These are phyloP conservation scores for Rhodotorula diobovata DNA, from an alignment of 768 basidiomycete species.

Conservation along the genomic window DNA sequence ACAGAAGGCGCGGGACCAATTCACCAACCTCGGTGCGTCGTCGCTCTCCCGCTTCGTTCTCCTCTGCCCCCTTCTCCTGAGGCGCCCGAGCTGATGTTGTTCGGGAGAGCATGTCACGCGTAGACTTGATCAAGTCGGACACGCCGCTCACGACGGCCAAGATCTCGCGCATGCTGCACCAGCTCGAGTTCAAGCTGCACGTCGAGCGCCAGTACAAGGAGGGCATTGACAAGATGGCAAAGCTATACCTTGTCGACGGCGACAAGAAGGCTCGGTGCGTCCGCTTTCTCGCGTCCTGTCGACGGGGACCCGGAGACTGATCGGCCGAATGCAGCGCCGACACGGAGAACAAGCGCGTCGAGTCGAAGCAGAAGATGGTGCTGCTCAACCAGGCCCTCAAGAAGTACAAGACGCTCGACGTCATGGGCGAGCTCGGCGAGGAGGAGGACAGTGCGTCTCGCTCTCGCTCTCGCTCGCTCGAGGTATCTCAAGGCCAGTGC, in stretches of 20 bases:
- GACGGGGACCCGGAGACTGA: too few relatives aligned
- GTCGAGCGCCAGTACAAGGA: slow-evolving; percentile 97
- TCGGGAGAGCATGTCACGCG: not conserved
- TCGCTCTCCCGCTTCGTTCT: not conserved
- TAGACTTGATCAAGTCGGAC: slow-evolving; percentile 93
- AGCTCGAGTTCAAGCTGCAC: slow-evolving; percentile 97
- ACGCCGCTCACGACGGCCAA: slow-evolving; percentile 92
- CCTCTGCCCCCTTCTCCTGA: not conserved
- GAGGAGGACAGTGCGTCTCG: slow-evolving; percentile 61
- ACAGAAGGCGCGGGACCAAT: slow-evolving; percentile 10
- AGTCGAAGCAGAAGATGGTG: slow-evolving; percentile 95
- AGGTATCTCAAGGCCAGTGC: not conserved
- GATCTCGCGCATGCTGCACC: slow-evolving; percentile 95
- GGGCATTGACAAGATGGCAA: slow-evolving; percentile 98
- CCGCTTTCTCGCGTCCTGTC: too few relatives aligned
- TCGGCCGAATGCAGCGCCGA: slow-evolving; percentile 50
- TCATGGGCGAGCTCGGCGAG: slow-evolving; percentile 70
- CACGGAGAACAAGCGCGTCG: slow-evolving; percentile 86
- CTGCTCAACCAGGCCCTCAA: slow-evolving; percentile 85
- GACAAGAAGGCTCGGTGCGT: slow-evolving; percentile 83
- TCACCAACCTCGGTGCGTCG: slow-evolving; percentile 35
- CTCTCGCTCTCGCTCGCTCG: not conserved
- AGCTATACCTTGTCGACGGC: slow-evolving; percentile 86
- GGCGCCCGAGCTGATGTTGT: not conserved
- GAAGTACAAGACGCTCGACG: slow-evolving; percentile 91